A percentile compares a stretch with the other conserved stretches of the same genome.
These are phyloP conservation scores for Sonneratia alba DNA, from an alignment of 345 rosid genomes.

Conservation along the genomic window DNA sequence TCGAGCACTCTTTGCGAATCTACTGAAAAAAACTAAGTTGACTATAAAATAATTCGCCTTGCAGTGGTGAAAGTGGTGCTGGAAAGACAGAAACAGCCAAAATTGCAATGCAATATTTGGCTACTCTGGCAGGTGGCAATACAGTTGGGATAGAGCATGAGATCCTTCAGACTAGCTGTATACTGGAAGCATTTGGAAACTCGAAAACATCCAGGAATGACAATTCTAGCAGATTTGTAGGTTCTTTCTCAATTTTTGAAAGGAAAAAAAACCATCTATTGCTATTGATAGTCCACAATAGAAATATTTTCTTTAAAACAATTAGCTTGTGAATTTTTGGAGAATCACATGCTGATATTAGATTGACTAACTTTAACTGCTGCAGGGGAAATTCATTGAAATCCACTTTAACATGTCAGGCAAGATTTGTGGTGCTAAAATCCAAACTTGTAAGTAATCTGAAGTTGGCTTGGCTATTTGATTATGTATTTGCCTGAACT, in stretches of 20 bases:
- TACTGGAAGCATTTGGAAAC: constrained; percentile 98
- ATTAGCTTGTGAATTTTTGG: background rate
- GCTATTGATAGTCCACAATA: background rate
- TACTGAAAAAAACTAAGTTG: background rate
- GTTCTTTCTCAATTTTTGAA: constrained; percentile 17
- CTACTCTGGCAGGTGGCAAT: constrained; percentile 73
- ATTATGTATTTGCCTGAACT: constrained; percentile 8
- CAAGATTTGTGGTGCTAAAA: constrained; percentile 76
- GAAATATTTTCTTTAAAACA: background rate
- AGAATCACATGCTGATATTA: background rate
- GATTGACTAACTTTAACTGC: background rate
- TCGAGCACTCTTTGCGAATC: background rate
- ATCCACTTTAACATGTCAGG: constrained; percentile 69
- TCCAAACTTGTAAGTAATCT: constrained; percentile 69
- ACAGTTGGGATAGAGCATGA: constrained; percentile 52
- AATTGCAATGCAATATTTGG: constrained; percentile 81
- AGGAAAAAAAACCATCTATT: background rate
- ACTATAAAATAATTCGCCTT: constrained; percentile 2
- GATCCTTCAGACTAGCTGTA: constrained; percentile 55
- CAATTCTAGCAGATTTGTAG: constrained; percentile 93
- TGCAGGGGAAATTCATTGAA: constrained; percentile 84
- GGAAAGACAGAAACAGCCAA: constrained; percentile 99
- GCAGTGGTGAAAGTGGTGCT: constrained; percentile 97
- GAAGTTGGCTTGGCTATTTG: background rate
- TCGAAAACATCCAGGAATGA: constrained; percentile 84